Evolutionary conservation across 2,329 filamentous ascomycete species (phyloP), one percentile per base, ranked within the genome.

Genomic region (Calycina herbarum): DNA sequence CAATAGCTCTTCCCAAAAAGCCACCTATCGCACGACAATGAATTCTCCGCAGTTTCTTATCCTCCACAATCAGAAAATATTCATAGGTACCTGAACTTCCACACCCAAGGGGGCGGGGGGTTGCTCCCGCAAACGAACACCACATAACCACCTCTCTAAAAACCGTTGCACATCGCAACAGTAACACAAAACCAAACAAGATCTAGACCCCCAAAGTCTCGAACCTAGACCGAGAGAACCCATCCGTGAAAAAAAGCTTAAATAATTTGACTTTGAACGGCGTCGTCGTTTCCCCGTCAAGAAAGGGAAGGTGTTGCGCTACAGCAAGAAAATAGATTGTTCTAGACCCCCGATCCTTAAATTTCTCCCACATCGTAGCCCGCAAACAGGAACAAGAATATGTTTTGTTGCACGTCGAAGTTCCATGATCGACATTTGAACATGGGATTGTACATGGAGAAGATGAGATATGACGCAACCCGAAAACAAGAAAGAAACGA

Each of bases 201-300:
- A 45, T 45, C 31, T 33, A 7, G 31, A 33, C 3, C 31, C 15
- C 17, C 5, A 17, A 17, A 42, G 42, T n/a, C 42, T 45, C 17
- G 7, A 45, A n/a, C n/a, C 17, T 45, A 20, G 42, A n/a, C 42
- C 4, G 27, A 29, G 1, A 29, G 27, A 3, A 29, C 2, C 27
- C 42, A 51, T 51, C 45, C 8, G 10, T 51, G 8, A 24, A 11
- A 8, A 24, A 51, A 51, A 51, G 45, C 45, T 51, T 24, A 51
- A 51, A 51, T 51, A 51, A 51, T 48, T 48, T 24, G 45, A 48
- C 45, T 48, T 48, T 51, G 6, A 51, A 27, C n/a, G 45, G 17
- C 35, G 35, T 38, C 35, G 13, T 38, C 35, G 6, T 38, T 38
- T 24, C 45, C n/a, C n/a, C 45, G 45, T 10, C 10, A 38, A 15